A percentile compares a stretch with the other conserved stretches of the same genome.
These are phyloP conservation scores for Crithidia sp. DNA, from an alignment of 208 protist genomes.

Conservation along the genomic window DNA sequence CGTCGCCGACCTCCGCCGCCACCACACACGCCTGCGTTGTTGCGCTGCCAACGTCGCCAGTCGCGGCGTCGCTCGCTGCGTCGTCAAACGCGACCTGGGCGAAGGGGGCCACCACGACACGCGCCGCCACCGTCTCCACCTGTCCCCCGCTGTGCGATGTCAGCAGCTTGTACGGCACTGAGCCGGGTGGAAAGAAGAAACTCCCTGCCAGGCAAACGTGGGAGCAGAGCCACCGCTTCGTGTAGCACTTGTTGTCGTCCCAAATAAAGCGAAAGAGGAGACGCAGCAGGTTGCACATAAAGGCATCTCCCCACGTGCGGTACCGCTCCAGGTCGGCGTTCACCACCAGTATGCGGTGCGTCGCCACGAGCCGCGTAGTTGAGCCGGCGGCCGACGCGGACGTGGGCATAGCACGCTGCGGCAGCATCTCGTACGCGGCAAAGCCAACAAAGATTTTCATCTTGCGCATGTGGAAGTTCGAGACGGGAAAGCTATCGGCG, in stretches of 20 bases:
- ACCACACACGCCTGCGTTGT: background rate
- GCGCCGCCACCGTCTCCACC: background rate
- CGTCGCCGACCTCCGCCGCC: background rate
- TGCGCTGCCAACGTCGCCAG: no score
- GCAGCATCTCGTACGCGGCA: conserved; percentile 2
- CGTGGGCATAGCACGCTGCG: background rate
- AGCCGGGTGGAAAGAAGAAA: conserved; percentile 20
- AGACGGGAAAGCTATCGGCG: conserved; percentile 15
- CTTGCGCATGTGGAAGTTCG: conserved; percentile 9
- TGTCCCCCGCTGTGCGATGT: conserved; percentile 21
- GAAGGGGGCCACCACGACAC: conserved; percentile 5
- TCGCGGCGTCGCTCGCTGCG: background rate
- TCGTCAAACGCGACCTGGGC: background rate
- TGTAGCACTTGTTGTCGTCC: conserved; percentile 1
- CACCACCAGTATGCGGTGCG: conserved; percentile 11
- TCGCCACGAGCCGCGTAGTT: background rate
- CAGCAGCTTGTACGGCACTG: conserved; percentile 13
- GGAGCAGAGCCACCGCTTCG: conserved; percentile 12
- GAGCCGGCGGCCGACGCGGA: background rate
- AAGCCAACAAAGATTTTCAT: conserved; percentile 13
- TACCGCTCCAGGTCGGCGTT: conserved; percentile 21
- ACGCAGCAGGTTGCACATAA: conserved; percentile 15
- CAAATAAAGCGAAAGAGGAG: conserved; percentile 15
- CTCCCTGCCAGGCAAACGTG: conserved; percentile 25
- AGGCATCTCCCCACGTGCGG: background rate